phyloP scores from a whole-genome alignment of 257 asterid species.

The Rubia yunnanensis region DNA sequence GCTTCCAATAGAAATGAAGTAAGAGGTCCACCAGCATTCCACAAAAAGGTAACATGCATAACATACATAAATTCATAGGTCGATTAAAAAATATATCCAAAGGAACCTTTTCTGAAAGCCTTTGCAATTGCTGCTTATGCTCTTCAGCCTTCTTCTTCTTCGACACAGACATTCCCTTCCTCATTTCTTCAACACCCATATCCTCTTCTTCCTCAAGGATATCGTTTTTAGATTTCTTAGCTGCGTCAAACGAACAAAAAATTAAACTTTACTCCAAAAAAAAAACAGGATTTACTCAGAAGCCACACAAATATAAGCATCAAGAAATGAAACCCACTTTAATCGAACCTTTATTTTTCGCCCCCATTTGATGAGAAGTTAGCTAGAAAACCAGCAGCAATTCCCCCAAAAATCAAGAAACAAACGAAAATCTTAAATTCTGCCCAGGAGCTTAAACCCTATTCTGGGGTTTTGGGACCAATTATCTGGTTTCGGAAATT shows the following conservation, averaged over 20 bases:
- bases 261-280: not conserved
- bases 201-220: not conserved
- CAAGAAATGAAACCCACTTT: not conserved
- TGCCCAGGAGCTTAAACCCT: conserved; percentile 1
- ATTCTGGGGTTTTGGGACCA: not conserved
- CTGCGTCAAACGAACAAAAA: conserved; percentile 7
- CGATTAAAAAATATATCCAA: not conserved
- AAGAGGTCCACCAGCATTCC: not conserved
- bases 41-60: not conserved
- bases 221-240: conserved; percentile 10
- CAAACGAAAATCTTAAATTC: not conserved
- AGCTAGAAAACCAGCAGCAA: not conserved
- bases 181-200: not conserved
- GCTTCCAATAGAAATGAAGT: not conserved
- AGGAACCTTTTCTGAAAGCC: conserved; percentile 59
- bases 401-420: not conserved
- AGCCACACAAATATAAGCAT: not conserved
- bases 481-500: not conserved
- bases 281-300: not conserved
- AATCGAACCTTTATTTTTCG: conserved; percentile 14
- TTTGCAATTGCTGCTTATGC: conserved; percentile 41
- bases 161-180: not conserved
- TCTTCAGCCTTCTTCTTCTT: conserved; percentile 44
- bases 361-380: conserved; percentile 12
- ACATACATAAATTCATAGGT: no score